Evolutionary conservation across 73 alveolate genomes (phyloP).

Genomic region (Chromera velia): DNA sequence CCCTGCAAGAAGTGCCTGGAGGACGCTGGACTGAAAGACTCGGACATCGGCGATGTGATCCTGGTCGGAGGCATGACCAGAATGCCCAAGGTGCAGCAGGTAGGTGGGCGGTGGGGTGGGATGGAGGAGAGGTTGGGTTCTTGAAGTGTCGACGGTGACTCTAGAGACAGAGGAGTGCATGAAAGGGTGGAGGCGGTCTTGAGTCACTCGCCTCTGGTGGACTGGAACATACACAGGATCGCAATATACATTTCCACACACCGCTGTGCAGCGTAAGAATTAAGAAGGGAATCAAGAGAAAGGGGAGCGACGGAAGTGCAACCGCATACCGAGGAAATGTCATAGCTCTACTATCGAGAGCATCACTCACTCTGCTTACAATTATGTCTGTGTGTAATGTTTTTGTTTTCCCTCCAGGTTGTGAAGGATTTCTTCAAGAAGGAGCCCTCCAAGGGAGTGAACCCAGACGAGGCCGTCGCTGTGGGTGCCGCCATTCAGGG

Average conservation of each 20-base stretch:
- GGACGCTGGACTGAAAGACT: constrained; percentile 82
- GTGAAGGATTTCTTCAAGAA: constrained; percentile 75
- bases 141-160: no score
- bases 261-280: no score
- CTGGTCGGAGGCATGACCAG: constrained; percentile 96
- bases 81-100: constrained; percentile 86
- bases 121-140: no score
- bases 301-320: no score
- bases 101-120: constrained; percentile 61
- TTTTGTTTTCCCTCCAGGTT: constrained; percentile 11
- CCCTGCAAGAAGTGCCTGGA: constrained; percentile 69
- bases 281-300: no score
- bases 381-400: background rate
- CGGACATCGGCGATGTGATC: constrained; percentile 82
- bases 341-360: no score
- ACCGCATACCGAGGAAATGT: no score
- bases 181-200: no score
- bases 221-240: no score
- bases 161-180: no score
- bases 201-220: no score
- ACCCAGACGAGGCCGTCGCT: constrained; percentile 96
- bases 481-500: constrained; percentile 87
- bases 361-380: background rate
- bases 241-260: no score
- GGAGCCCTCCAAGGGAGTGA: constrained; percentile 69